These are phyloP conservation scores for Colletotrichum neosansevieriae DNA, from an alignment of 2,329 filamentous ascomycete genomes.

Conservation along the genomic window DNA sequence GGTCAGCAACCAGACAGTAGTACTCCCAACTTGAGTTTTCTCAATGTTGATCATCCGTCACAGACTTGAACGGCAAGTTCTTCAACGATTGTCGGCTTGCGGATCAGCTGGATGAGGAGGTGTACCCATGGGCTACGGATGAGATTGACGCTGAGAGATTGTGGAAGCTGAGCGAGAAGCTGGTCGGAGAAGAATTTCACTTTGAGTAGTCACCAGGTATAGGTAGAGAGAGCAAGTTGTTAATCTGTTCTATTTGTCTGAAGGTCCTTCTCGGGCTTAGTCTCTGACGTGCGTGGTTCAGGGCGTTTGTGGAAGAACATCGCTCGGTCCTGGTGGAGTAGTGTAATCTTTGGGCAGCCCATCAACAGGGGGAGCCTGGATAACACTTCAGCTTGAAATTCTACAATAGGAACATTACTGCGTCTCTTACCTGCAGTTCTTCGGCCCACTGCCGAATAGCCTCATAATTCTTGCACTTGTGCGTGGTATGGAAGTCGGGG, in stretches of 20 bases:
- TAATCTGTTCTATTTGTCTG: too few relatives aligned
- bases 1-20: background rate
- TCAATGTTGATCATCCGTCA: background rate
- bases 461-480: constrained; percentile 70
- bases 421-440: constrained; percentile 56
- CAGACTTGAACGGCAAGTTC: constrained; percentile 45
- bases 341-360: constrained; percentile 26
- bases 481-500: constrained; percentile 72
- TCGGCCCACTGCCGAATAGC: constrained; percentile 66
- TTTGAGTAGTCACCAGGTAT: constrained; percentile 30
- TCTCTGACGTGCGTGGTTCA: background rate
- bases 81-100: constrained; percentile 47
- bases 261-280: too few relatives aligned
- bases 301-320: constrained; percentile 24
- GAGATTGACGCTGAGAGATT: constrained; percentile 47
- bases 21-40: background rate
- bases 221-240: too few relatives aligned
- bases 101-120: constrained; percentile 43
- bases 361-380: constrained; percentile 26
- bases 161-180: constrained; percentile 51
- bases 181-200: constrained; percentile 48
- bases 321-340: constrained; percentile 5
- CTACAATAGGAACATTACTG: background rate
- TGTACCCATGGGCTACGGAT: constrained; percentile 46
- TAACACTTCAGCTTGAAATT: background rate